Base-by-base conservation (phyloP, 2,329 filamentous ascomycete genomes). In the Penicillium psychrosexuale region DNA sequence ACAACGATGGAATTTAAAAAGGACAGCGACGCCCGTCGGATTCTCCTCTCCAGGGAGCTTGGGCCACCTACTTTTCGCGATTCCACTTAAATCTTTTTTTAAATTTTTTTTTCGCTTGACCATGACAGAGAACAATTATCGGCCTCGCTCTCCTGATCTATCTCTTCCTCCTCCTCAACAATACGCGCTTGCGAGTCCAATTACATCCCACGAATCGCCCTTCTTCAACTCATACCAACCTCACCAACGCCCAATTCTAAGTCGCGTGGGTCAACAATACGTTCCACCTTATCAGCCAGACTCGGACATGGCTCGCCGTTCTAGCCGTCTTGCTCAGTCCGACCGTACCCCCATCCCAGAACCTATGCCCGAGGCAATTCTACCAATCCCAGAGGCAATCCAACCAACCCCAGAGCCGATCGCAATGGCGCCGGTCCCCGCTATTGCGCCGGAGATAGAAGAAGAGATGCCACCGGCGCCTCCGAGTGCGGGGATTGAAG, bases 401-500 rank as follows among this genome's bases (percentile, higher is more conserved):
- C 31, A 27, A 47, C 19, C 30, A 13, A 24, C 11, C 1, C 33
- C 47, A 61, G 66, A 47, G 19, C 36, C 43, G n/a, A 51, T 66
- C n/a, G 61, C 62, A 36, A 61, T 65, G 48, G 57, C 62, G 30
- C 61, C 64, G 19, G 63, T 67, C 40, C 45, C 54, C 31, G 50
- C 47, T 5, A 51, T 44, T 7, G 58, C 59, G 44, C 44, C 51
- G 15, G 37, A 48, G 37, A 40, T 48, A 11, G 17, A 17, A 0
- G 28, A 47, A 19, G 37, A 50, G 19, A 31, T 43, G 38, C 37
- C 47, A 8, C 37, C 47, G 36, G 59, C 69, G 39, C 65, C 67
- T 39, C 68, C 72, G 44, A 69, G 71, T 49, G 74, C 85, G 76
- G 72, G 83, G 73, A 76, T 96, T 76, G 74, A 91, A 40, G 91